These are phyloP conservation scores for Penicillium flavigenum DNA, from an alignment of 495 filamentous ascomycete genomes.

Conservation along the genomic window DNA sequence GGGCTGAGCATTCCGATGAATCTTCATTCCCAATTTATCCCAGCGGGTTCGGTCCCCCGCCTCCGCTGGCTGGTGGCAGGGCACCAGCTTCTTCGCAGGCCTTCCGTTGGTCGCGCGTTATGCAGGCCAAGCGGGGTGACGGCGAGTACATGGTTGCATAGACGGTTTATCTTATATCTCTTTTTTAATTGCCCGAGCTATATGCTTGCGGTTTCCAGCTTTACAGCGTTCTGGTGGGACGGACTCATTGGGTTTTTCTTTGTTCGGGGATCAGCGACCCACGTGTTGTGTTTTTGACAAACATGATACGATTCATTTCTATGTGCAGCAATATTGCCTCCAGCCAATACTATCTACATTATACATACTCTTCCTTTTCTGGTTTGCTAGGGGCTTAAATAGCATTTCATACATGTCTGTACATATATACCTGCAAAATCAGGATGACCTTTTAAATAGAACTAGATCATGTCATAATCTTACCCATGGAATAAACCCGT, in stretches of 20 bases:
- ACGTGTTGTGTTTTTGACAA: constrained; percentile 15
- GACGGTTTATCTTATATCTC: not conserved
- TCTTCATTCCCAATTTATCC: constrained; percentile 22
- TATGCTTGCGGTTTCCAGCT: constrained; percentile 4
- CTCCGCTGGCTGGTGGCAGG: constrained; percentile 22
- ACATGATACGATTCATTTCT: constrained; percentile 28
- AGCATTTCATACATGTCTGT: not conserved
- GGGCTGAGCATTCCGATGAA: constrained; percentile 55
- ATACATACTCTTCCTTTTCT: not conserved
- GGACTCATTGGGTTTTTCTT: constrained; percentile 7
- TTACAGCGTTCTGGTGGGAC: constrained; percentile 4
- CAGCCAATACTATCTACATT: not conserved
- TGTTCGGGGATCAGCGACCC: constrained; percentile 15
- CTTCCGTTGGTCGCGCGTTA: constrained; percentile 76
- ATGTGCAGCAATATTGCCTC: constrained; percentile 5
- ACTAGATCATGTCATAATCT: not conserved
- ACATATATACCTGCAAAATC: not conserved
- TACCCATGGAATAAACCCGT: not conserved
- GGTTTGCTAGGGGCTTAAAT: not conserved
- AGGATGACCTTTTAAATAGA: not conserved
- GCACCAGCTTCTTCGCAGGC: constrained; percentile 37
- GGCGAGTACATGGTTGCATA: constrained; percentile 88
- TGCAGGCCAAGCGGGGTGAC: constrained; percentile 63
- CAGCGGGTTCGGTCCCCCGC: constrained; percentile 18
- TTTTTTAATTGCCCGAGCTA: constrained; percentile 2